These are phyloP conservation scores for Rhodotorula sp. DNA, from an alignment of 1,284 basidiomycete genomes.

Conservation along the genomic window DNA sequence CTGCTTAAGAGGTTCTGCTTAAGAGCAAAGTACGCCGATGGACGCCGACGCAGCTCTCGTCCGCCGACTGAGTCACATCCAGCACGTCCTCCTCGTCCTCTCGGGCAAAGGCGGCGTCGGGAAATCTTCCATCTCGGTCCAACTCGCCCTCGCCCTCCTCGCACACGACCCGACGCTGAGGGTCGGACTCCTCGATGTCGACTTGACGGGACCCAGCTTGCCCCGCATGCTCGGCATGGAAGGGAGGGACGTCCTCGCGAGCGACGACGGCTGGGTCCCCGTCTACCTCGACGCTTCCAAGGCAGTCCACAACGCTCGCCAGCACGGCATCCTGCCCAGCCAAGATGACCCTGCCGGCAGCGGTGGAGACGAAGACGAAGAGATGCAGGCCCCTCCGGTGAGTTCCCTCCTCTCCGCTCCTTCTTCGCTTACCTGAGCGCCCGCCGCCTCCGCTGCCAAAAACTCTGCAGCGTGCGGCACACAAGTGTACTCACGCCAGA, in stretches of 20 bases:
- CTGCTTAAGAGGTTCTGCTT: not conserved
- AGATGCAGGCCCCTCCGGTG: not conserved
- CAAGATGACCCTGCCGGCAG: not conserved
- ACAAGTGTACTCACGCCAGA: not conserved
- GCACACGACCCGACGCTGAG: slow-evolving; percentile 58
- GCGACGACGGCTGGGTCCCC: slow-evolving; percentile 94
- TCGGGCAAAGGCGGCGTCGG: slow-evolving; percentile 98
- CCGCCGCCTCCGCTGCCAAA: not conserved
- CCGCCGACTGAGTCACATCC: slow-evolving; percentile 54
- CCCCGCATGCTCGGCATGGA: slow-evolving; percentile 97
- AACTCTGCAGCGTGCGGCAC: not conserved
- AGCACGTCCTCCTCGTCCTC: slow-evolving; percentile 86
- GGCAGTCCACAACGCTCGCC: not conserved
- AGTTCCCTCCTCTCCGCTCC: not conserved
- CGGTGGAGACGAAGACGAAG: not conserved
- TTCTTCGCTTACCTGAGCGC: not conserved
- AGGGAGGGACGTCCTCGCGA: slow-evolving; percentile 78
- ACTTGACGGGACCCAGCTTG: slow-evolving; percentile 94
- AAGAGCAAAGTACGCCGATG: not conserved
- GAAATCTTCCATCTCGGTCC: slow-evolving; percentile 91
- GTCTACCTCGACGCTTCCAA: slow-evolving; percentile 61
- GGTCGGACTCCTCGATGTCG: slow-evolving; percentile 91
- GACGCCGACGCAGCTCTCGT: slow-evolving; percentile 20
- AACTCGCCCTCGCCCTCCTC: slow-evolving; percentile 83
- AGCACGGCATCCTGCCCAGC: not conserved